These are phyloP conservation scores for Aspergillus panamensis DNA, from an alignment of 495 filamentous ascomycete genomes.

Conservation along the genomic window DNA sequence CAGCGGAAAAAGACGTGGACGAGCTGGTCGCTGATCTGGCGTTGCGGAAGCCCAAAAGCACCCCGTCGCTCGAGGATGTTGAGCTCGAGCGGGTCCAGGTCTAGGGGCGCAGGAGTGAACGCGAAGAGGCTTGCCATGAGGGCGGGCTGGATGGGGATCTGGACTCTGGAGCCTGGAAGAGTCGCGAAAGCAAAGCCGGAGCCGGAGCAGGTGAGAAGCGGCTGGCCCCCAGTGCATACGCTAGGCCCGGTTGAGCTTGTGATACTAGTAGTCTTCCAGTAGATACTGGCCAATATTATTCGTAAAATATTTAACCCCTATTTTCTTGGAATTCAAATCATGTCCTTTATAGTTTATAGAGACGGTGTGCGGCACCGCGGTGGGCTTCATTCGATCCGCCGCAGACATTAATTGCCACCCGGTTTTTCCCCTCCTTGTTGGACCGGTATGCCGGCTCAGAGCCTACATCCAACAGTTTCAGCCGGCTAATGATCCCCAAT, in stretches of 20 bases:
- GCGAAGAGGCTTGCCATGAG: neutral
- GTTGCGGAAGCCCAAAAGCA: neutral
- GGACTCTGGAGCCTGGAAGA: neutral
- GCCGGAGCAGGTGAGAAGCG: neutral
- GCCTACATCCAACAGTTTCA: neutral
- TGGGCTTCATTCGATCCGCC: neutral
- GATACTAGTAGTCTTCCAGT: too few species aligned
- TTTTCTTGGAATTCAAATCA: too few species aligned
- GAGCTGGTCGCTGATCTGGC: neutral
- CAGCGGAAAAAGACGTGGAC: neutral
- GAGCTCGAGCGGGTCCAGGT: neutral
- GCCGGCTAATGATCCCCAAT: neutral
- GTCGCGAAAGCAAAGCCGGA: neutral
- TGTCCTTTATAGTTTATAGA: too few species aligned
- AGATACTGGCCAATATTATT: too few species aligned
- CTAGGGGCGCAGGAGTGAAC: neutral
- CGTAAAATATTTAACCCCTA: too few species aligned
- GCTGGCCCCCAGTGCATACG: neutral
- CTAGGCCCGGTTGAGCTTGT: too few species aligned
- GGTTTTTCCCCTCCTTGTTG: neutral
- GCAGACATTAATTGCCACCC: neutral
- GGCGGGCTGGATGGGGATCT: neutral
- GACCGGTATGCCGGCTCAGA: neutral
- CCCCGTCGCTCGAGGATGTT: neutral
- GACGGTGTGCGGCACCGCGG: too few species aligned